Evolutionary conservation across 129 eudicot genomes (phyloP).

Genomic region (Mikania micrantha): DNA sequence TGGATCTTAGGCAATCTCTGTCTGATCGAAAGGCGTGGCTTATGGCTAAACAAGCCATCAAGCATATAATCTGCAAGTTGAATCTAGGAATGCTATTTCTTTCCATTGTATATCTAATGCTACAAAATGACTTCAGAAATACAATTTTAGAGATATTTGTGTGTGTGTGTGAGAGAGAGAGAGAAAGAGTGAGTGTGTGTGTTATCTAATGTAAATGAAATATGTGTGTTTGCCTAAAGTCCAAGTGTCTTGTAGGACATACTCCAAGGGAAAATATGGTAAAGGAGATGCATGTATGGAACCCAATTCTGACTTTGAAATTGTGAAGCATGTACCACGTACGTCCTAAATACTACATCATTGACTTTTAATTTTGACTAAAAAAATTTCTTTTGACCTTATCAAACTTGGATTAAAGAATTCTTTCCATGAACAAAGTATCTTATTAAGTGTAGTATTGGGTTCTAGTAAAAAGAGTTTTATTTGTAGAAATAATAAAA

Average conservation of each 20-base stretch:
- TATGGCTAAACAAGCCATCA: not conserved
- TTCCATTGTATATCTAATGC: not conserved
- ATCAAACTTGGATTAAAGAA: too few species aligned
- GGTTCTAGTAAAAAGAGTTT: too few species aligned
- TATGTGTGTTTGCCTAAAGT: not conserved
- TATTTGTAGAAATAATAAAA: too few species aligned
- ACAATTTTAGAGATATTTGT: not conserved
- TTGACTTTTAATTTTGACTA: not conserved
- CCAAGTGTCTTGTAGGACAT: not conserved
- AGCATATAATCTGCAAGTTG: not conserved
- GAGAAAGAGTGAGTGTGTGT: too few species aligned
- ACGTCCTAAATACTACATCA: not conserved
- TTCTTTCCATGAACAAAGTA: too few species aligned
- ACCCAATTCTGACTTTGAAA: not conserved
- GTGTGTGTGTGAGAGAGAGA: too few species aligned
- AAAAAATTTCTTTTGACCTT: too few species aligned
- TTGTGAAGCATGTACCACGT: too few species aligned
- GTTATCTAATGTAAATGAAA: not conserved
- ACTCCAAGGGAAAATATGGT: not conserved
- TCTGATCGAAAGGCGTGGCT: conserved; percentile 11
- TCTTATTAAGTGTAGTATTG: too few species aligned
- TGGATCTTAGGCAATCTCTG: conserved; percentile 29
- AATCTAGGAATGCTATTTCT: not conserved
- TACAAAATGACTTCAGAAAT: not conserved
- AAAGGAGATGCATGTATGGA: not conserved